Conservation (phyloP, 78 protist species). For the Emiliania huxleyi region DNA sequence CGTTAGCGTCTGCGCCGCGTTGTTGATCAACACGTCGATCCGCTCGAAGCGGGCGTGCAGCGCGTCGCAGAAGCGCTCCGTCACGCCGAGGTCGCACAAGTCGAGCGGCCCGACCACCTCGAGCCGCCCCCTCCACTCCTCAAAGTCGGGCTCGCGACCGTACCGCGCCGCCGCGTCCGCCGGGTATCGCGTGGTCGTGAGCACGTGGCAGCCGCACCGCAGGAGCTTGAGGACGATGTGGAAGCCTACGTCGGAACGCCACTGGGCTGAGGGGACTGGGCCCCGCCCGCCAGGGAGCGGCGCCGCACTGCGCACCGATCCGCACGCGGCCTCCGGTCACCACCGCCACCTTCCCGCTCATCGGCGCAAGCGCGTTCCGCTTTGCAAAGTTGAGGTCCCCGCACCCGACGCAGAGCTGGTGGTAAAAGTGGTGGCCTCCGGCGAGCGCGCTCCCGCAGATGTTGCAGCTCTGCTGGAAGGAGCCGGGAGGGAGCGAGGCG, state of each 20-base stretch:
- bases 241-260: no score
- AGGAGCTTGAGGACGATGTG: no score
- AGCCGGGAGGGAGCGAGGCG: neutral
- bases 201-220: constrained; percentile 52
- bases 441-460: neutral
- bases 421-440: constrained; percentile 20
- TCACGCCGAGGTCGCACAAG: constrained; percentile 45
- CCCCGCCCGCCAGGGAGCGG: no score
- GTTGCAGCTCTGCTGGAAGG: neutral
- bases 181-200: constrained; percentile 75
- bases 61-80: constrained; percentile 44
- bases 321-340: constrained; percentile 33
- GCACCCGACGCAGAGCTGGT: constrained; percentile 12
- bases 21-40: constrained; percentile 72
- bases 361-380: neutral
- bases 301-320: constrained; percentile 35
- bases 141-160: constrained; percentile 31
- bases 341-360: constrained; percentile 18
- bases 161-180: constrained; percentile 14
- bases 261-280: no score
- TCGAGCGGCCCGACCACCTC: constrained; percentile 55
- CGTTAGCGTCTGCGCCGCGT: constrained; percentile 74
- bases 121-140: constrained; percentile 9
- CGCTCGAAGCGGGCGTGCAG: constrained; percentile 31
- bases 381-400: neutral